Base-by-base conservation (phyloP, 768 basidiomycete species). In the Calvatia gigantea region DNA sequence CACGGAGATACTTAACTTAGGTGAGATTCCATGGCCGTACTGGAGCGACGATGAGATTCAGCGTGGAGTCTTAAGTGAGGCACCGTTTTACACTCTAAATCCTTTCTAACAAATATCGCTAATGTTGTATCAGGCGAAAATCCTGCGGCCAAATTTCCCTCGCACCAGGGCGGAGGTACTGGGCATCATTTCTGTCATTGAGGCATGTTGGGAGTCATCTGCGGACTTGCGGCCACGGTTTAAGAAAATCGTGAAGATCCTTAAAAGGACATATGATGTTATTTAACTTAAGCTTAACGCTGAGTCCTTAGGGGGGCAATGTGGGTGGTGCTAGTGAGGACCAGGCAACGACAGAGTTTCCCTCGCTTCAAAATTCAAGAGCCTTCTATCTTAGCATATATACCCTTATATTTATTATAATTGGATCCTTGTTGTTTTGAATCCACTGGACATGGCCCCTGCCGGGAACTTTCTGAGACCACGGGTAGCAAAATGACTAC, bases 1-100 rank as follows among this genome's bases (percentile, higher is more conserved):
- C 45, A 63, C 77, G 6, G 83, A 84, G 62, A 76, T 84, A 52
- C 65, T 84, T 28, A 73, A 75, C 0, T 75, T 78, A 64, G 83
- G 81, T 12, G 73, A 75, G 42, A 65, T 81, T 43, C 80, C 83
- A 0, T 83, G 79, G 78, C 65, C 69, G 1, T 53, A 66, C 2
- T 62, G 72, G 54, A 73, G 78, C 45, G 78, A 82, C 43, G 67
- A 70, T 3, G 62, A 69, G 1, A 76, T 84, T 21, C 65, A 65
- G 23, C 67, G 68, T 48, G 70, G 77, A 8, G 79, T 84, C 2
- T 57, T 76, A 2, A 60, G 79, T 80, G 27, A 43, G 75, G 33
- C 33, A 35, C 31, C 8, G 19, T 64, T 33, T 33, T 31, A 31
- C 28, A 17, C 9, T 6, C 5, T 25, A 19, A 12, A 12, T 3